Conservation (phyloP, 257 asterid genomes). For the Thymus quinquecostatus region DNA sequence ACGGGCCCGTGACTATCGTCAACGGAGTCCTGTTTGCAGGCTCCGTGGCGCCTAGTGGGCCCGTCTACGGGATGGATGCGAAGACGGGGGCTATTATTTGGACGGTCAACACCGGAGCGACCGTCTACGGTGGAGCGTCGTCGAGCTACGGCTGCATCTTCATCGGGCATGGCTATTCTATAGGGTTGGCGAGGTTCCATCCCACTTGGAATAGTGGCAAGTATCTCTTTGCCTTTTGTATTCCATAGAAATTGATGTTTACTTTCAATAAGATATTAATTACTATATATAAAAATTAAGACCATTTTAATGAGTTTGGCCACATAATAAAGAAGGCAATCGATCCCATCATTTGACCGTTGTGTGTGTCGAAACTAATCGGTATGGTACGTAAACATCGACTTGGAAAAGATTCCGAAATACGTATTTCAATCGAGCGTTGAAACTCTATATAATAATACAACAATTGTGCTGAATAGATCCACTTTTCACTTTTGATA, state of each 20-base stretch:
- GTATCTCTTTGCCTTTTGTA: slow-evolving; percentile 69
- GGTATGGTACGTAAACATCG: too few relatives aligned
- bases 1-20: slow-evolving; percentile 65
- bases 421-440: too few relatives aligned
- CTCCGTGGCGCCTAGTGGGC: slow-evolving; percentile 63
- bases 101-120: slow-evolving; percentile 63
- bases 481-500: too few relatives aligned
- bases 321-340: too few relatives aligned
- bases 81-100: slow-evolving; percentile 56
- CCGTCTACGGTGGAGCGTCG: slow-evolving; percentile 78
- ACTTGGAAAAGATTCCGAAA: too few relatives aligned
- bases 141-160: slow-evolving; percentile 71
- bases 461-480: too few relatives aligned
- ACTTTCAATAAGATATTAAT: too few relatives aligned
- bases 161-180: slow-evolving; percentile 70
- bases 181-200: slow-evolving; percentile 59
- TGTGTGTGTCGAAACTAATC: too few relatives aligned
- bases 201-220: slow-evolving; percentile 79
- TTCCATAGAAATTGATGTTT: slow-evolving; percentile 9
- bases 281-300: too few relatives aligned
- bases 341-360: too few relatives aligned
- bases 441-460: too few relatives aligned
- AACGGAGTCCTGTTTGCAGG: slow-evolving; percentile 76
- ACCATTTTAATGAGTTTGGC: too few relatives aligned
- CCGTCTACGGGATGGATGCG: slow-evolving; percentile 75